Conservation (phyloP, 345 rosid genomes). For the Syzygium grande region DNA sequence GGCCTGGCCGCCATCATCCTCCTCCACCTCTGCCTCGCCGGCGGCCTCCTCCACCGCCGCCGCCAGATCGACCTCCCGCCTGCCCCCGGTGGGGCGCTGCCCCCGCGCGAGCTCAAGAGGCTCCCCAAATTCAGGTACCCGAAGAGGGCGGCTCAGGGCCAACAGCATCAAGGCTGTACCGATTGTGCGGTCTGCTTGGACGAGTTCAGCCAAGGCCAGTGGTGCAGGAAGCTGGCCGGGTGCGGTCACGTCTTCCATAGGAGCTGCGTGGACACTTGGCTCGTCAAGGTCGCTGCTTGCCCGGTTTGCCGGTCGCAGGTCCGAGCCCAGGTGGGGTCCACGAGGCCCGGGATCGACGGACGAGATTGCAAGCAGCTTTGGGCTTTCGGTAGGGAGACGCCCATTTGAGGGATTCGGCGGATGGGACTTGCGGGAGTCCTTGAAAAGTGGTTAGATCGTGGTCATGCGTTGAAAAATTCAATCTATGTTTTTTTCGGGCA, state of each 20-base stretch:
- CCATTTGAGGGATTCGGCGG: neutral
- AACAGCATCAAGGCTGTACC: neutral
- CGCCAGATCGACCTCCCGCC: conserved; percentile 16
- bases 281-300: conserved; percentile 59
- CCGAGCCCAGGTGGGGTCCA: conserved; percentile 4
- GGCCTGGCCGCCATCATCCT: conserved; percentile 31
- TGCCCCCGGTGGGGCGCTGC: conserved; percentile 27
- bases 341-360: neutral
- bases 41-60: conserved; percentile 42
- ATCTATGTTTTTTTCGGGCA: neutral
- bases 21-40: conserved; percentile 44
- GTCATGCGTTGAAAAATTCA: neutral
- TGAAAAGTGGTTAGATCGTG: neutral
- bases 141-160: conserved; percentile 1
- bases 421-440: neutral
- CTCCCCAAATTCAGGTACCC: conserved; percentile 56
- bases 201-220: conserved; percentile 60
- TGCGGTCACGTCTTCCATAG: conserved; percentile 83
- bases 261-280: conserved; percentile 79
- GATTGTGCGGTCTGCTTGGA: conserved; percentile 81
- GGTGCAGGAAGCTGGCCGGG: conserved; percentile 62
- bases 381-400: neutral
- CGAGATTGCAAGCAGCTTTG: neutral
- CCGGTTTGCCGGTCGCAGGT: conserved; percentile 62
- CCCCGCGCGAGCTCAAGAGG: conserved; percentile 36